Conservation (phyloP, 306 rosid genomes). For the Comarum palustre region DNA sequence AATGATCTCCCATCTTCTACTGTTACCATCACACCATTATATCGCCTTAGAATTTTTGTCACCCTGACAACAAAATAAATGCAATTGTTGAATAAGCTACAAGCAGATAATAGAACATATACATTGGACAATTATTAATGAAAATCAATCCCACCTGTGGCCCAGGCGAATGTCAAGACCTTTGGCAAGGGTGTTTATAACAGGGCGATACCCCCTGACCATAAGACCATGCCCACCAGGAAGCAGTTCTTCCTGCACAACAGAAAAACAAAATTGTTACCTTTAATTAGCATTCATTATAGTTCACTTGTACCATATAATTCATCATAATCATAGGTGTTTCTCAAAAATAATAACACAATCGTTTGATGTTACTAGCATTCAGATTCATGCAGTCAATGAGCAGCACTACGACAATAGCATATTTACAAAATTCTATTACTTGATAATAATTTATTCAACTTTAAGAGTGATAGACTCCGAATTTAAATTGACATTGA, state of each 20-base stretch:
- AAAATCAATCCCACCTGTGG: constrained; percentile 53
- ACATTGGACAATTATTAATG: constrained; percentile 4
- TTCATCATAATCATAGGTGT: not conserved
- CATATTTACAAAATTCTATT: not conserved
- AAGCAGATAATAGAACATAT: constrained; percentile 15
- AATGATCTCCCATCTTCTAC: constrained; percentile 71
- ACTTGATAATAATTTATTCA: not conserved
- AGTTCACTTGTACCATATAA: not conserved
- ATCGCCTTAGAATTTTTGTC: constrained; percentile 62
- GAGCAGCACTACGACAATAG: not conserved
- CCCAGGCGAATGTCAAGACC: constrained; percentile 87
- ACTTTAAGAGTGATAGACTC: not conserved
- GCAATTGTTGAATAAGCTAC: constrained; percentile 19
- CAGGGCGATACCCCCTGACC: constrained; percentile 94
- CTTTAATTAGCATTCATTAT: not conserved
- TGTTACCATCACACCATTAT: constrained; percentile 75
- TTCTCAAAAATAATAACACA: not conserved
- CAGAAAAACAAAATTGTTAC: constrained; percentile 9
- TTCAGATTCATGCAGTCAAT: not conserved
- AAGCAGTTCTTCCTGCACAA: constrained; percentile 72
- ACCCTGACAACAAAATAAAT: constrained; percentile 57
- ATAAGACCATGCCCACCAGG: constrained; percentile 99
- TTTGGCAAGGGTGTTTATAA: constrained; percentile 87
- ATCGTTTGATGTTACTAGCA: not conserved
- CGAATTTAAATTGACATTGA: not conserved